Evolutionary conservation across 2,329 filamentous ascomycete species (phyloP).

Genomic region (Colletotrichum gigasporum): DNA sequence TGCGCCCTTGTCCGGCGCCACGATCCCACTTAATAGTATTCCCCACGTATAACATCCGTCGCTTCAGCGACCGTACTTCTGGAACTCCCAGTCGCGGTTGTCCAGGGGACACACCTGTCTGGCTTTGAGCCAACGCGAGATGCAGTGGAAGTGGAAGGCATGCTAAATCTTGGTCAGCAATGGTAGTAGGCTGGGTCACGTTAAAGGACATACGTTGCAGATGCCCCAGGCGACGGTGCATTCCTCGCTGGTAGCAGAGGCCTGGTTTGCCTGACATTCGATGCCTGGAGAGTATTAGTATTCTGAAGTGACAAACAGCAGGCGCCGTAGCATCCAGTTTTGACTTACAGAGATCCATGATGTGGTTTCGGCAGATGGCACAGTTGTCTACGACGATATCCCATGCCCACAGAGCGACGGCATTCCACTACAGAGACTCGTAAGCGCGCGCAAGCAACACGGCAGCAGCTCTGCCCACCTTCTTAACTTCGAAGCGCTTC

Average conservation of each 20-base stretch:
- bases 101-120: conserved; percentile 97
- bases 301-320: neutral
- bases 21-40: neutral
- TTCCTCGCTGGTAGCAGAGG: conserved; percentile 95
- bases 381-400: conserved; percentile 99
- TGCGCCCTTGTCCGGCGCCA: neutral
- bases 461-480: conserved; percentile 65
- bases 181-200: neutral
- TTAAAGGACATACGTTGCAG: conserved; percentile 82
- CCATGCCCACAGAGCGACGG: conserved; percentile 98
- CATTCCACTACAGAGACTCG: conserved; percentile 80
- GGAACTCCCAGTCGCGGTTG: conserved; percentile 99
- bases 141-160: conserved; percentile 99
- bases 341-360: conserved; percentile 93
- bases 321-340: no score
- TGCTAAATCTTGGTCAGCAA: conserved; percentile 67
- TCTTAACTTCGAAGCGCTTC: conserved; percentile 99
- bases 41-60: conserved; percentile 37
- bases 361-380: conserved; percentile 98
- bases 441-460: conserved; percentile 29
- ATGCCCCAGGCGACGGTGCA: conserved; percentile 99
- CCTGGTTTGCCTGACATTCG: conserved; percentile 98
- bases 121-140: conserved; percentile 99
- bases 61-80: conserved; percentile 87
- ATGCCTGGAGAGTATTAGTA: conserved; percentile 69